phyloP scores from a whole-genome alignment of 805 yeast species.

The Candida gorgasii region DNA sequence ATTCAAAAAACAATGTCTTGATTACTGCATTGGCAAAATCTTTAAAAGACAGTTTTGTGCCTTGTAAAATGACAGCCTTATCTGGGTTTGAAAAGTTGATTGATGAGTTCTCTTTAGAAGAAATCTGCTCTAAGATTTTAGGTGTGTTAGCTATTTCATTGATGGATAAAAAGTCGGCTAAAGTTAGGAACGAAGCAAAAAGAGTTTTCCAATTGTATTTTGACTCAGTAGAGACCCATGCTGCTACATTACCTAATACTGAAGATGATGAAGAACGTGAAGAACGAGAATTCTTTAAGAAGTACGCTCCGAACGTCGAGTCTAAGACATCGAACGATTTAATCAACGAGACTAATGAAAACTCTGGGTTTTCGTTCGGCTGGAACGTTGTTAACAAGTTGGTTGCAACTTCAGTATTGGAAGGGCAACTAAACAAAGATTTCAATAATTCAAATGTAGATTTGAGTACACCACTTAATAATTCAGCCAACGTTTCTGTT shows the following conservation, averaged over 20 bases:
- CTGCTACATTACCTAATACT: slow-evolving; percentile 31
- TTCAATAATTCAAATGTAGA: slow-evolving; percentile 23
- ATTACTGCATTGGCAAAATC: slow-evolving; percentile 87
- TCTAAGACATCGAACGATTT: slow-evolving; percentile 10
- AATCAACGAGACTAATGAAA: slow-evolving; percentile 10
- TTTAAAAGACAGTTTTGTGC: slow-evolving; percentile 73
- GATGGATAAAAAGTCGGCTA: slow-evolving; percentile 64
- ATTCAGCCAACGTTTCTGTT: not conserved
- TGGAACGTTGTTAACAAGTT: slow-evolving; percentile 40
- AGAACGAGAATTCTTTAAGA: slow-evolving; percentile 38
- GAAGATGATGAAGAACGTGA: slow-evolving; percentile 42
- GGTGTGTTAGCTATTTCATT: slow-evolving; percentile 85
- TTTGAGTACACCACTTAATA: not conserved
- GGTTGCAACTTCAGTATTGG: slow-evolving; percentile 28
- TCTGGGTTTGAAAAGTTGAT: slow-evolving; percentile 67
- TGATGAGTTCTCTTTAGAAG: slow-evolving; percentile 68
- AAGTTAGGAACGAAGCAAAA: slow-evolving; percentile 74
- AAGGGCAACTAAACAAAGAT: slow-evolving; percentile 37
- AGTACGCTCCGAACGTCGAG: slow-evolving; percentile 21
- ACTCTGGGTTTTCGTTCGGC: slow-evolving; percentile 26
- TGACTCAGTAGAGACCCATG: slow-evolving; percentile 39
- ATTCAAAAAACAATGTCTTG: slow-evolving; percentile 68
- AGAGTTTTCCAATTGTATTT: slow-evolving; percentile 61
- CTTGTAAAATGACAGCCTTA: slow-evolving; percentile 74
- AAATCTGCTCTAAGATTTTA: slow-evolving; percentile 75